These are phyloP conservation scores for Aspergillus pseudotamarii DNA, from an alignment of 2,329 filamentous ascomycete species.

Conservation along the genomic window DNA sequence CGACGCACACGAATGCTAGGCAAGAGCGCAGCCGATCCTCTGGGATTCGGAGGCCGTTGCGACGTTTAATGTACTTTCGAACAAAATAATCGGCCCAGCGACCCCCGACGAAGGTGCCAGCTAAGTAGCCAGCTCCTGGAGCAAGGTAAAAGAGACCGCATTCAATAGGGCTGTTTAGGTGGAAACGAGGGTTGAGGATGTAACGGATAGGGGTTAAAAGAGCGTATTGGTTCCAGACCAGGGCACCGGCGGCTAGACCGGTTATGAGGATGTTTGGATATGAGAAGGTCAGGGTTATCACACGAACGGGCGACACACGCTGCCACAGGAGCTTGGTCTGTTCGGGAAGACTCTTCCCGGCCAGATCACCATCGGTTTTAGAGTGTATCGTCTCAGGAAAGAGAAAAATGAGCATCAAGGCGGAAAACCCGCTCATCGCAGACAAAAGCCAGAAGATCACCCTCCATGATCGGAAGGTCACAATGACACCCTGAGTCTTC, in stretches of 20 bases:
- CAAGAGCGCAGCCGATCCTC: conserved; percentile 69
- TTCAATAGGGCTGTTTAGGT: conserved; percentile 66
- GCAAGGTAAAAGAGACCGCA: conserved; percentile 74
- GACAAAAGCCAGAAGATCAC: conserved; percentile 78
- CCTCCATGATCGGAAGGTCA: conserved; percentile 73
- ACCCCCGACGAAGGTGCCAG: conserved; percentile 72
- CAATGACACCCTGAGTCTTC: conserved; percentile 68
- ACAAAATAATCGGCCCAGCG: conserved; percentile 70
- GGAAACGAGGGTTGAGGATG: conserved; percentile 73
- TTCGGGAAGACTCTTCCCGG: conserved; percentile 53
- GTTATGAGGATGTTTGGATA: conserved; percentile 70
- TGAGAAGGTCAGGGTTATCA: conserved; percentile 63
- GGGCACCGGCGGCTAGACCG: conserved; percentile 60
- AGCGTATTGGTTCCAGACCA: conserved; percentile 77
- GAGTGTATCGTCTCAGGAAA: conserved; percentile 74
- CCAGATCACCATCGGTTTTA: conserved; percentile 64
- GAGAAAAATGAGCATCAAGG: conserved; percentile 64
- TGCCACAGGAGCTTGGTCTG: conserved; percentile 60
- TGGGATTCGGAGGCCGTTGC: conserved; percentile 60
- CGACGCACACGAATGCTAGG: conserved; percentile 58
- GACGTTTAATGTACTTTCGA: conserved; percentile 64
- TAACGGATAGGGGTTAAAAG: conserved; percentile 72
- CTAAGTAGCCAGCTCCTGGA: conserved; percentile 69
- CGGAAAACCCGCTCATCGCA: conserved; percentile 64
- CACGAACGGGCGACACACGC: conserved; percentile 68